Evolutionary conservation across 257 asterid genomes (phyloP).

Genomic region (Parsonsia alboflavescens): DNA sequence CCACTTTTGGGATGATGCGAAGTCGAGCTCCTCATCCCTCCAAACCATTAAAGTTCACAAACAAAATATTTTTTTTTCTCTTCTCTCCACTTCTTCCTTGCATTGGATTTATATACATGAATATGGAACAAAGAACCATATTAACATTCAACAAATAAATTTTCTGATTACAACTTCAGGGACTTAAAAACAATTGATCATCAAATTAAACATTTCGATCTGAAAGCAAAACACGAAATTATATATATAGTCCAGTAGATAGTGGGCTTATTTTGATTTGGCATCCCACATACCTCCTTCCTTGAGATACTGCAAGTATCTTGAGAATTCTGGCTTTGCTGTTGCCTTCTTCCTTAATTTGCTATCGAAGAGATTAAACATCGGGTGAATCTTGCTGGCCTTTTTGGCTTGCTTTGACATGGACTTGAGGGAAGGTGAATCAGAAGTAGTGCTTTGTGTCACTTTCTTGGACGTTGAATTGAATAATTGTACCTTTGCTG

Average conservation of each 20-base stretch:
- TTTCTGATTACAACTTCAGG: too few species aligned
- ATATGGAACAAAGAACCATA: too few species aligned
- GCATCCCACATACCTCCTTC: constrained; percentile 55
- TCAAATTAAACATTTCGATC: too few species aligned
- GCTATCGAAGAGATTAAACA: constrained; percentile 22
- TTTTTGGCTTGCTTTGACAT: constrained; percentile 35
- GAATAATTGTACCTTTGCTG: constrained; percentile 33
- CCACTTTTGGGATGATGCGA: too few species aligned
- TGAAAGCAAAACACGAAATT: neutral
- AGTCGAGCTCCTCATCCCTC: too few species aligned
- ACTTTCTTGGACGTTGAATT: constrained; percentile 19
- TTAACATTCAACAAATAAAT: too few species aligned
- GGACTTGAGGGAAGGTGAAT: neutral
- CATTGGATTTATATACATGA: too few species aligned
- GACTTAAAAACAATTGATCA: too few species aligned
- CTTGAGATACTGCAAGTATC: constrained; percentile 65
- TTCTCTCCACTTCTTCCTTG: too few species aligned
- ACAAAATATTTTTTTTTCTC: too few species aligned
- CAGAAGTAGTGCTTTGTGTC: neutral
- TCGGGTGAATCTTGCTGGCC: constrained; percentile 32
- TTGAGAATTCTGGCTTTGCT: constrained; percentile 68
- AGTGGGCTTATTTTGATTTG: constrained; percentile 19
- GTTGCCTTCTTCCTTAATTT: constrained; percentile 47
- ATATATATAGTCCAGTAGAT: neutral
- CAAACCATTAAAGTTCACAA: too few species aligned